These are phyloP conservation scores for Fragaria ananassa DNA, from an alignment of 306 rosid genomes.

Conservation along the genomic window DNA sequence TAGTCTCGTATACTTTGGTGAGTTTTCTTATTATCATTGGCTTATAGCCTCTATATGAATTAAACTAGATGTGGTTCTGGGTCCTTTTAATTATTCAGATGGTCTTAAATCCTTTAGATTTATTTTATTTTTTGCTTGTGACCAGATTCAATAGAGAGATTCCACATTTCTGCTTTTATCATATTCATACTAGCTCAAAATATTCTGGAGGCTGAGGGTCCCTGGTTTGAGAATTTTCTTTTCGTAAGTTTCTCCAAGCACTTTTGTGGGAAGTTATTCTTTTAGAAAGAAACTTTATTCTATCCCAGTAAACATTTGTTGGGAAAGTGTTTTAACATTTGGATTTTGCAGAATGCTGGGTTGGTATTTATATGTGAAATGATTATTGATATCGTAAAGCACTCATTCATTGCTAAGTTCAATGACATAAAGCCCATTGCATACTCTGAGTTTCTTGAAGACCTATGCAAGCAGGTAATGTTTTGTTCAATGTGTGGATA, in stretches of 20 bases:
- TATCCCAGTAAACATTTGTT: conserved; percentile 1
- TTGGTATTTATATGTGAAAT: conserved; percentile 86
- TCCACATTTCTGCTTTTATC: conserved; percentile 89
- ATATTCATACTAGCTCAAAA: conserved; percentile 95
- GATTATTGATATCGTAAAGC: conserved; percentile 84
- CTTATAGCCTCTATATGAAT: background rate
- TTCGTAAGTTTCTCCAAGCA: conserved; percentile 50
- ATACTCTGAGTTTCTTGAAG: conserved; percentile 95
- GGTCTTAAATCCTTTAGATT: conserved; percentile 9
- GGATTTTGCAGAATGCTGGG: conserved; percentile 62
- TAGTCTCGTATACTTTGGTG: conserved; percentile 89
- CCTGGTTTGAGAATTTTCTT: conserved; percentile 88
- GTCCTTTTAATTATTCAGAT: background rate
- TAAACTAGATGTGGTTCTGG: background rate
- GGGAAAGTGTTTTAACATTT: conserved; percentile 21
- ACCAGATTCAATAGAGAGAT: conserved; percentile 96
- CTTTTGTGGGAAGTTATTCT: conserved; percentile 6
- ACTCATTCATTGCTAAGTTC: conserved; percentile 93
- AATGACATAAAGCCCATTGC: conserved; percentile 82
- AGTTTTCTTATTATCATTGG: conserved; percentile 29
- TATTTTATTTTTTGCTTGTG: conserved; percentile 24
- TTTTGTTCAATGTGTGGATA: conserved; percentile 4
- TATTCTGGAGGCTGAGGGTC: conserved; percentile 97
- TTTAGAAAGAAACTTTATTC: conserved; percentile 18
- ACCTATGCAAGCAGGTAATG: conserved; percentile 86